A percentile compares a stretch with the other conserved stretches of the same genome.
These are phyloP conservation scores for Malassezia equina DNA, from an alignment of 1,284 basidiomycete genomes.

Conservation along the genomic window DNA sequence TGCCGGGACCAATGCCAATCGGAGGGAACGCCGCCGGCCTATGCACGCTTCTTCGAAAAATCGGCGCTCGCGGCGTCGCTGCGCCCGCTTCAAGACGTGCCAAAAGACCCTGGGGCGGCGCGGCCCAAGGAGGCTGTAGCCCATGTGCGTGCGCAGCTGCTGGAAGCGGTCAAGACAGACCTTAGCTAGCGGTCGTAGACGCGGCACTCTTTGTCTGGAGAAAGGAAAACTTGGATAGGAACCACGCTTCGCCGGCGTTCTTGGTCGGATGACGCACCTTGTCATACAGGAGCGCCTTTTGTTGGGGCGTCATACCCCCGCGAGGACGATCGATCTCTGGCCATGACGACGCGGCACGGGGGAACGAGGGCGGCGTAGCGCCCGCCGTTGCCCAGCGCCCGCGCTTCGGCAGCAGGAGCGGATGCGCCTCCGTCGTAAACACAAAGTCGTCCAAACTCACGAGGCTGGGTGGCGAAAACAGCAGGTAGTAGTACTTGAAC, in stretches of 20 bases:
- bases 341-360: not conserved
- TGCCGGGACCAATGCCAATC: not conserved
- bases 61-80: conserved; percentile 29
- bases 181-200: not conserved
- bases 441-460: conserved; percentile 56
- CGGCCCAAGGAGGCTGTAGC: not conserved
- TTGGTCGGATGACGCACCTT: not conserved
- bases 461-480: conserved; percentile 53
- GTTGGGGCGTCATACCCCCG: conserved; percentile 36
- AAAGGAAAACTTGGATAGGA: not conserved
- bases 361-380: not conserved
- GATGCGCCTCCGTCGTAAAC: conserved; percentile 51
- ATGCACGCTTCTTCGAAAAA: conserved; percentile 35
- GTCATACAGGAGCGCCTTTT: conserved; percentile 24
- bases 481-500: conserved; percentile 50
- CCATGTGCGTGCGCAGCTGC: conserved; percentile 28
- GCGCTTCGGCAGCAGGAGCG: conserved; percentile 33
- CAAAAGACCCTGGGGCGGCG: not conserved
- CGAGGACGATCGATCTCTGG: conserved; percentile 17
- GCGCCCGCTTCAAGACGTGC: not conserved
- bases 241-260: not conserved
- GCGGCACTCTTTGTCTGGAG: not conserved
- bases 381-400: conserved; percentile 30
- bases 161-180: conserved; percentile 11
- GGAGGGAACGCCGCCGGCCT: not conserved